Evolutionary conservation across 371 early-diverging fungal species (phyloP), one percentile per base, ranked within the genome.

Genomic region (Chytridiales sp.): DNA sequence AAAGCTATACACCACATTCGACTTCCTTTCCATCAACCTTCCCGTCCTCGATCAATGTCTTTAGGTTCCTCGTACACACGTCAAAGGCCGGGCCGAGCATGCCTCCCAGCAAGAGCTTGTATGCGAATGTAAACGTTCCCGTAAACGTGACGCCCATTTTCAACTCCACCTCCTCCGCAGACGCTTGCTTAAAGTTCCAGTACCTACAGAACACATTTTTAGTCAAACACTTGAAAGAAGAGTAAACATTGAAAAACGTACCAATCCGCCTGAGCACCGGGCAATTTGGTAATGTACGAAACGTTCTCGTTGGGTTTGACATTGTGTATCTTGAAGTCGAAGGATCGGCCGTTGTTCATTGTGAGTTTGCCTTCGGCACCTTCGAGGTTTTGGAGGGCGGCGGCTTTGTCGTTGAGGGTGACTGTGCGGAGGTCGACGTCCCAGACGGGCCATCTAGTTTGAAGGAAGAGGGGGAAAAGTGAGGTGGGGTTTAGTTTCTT

Each of bases 381-480:
- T 24, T 66, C 60, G 35, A 59, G 29, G 32, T 24, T 49, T 32
- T 19, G 21, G 29, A 39, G 43, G 17, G 46, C 34, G 3, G 35
- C 30, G 11, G 19, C n/a, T 17, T 13, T 21, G 5, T 24, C 31
- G 42, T 48, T 48, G 17, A 65, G 50, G 17, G 22, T 47, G 8
- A 53, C 59, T 4, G 9, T 30, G 29, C 36, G 38, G 21, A 59
- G 43, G 38, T 65, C 66, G 2, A 59, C 56, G 46, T 65, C 66
- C 66, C 66, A 65, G 34, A 59, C 59, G 1, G 65, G 65, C 65
- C 65, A 63, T n/a, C n/a, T n/a, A n/a, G n/a, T n/a, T n/a, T n/a
- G n/a, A n/a, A n/a, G n/a, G n/a, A n/a, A n/a, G n/a, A n/a, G n/a
- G n/a, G n/a, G n/a, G n/a, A n/a, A n/a, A n/a, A n/a, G n/a, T n/a